These are phyloP conservation scores for Xylaria venustula DNA, from an alignment of 495 filamentous ascomycete species.

Conservation along the genomic window DNA sequence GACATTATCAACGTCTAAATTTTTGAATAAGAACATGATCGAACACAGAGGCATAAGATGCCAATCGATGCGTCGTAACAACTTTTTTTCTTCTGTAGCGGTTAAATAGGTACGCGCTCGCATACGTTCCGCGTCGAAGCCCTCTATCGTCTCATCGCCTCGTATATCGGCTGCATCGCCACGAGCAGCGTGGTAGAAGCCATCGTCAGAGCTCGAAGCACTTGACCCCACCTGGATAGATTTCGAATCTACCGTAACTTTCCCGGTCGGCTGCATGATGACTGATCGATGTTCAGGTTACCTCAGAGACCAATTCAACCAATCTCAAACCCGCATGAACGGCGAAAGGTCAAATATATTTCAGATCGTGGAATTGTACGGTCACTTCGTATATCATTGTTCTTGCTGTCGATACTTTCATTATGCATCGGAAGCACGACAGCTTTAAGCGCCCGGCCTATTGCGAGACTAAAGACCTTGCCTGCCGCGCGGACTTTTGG, in stretches of 20 bases:
- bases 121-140: conserved; percentile 44
- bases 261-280: conserved; percentile 22
- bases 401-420: conserved; percentile 16
- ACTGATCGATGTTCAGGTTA: neutral
- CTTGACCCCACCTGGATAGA: conserved; percentile 15
- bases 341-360: neutral
- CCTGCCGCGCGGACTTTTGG: neutral
- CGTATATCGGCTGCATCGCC: conserved; percentile 15
- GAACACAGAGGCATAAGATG: conserved; percentile 43
- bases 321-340: too few species aligned
- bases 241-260: conserved; percentile 21
- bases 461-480: neutral
- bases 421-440: conserved; percentile 24
- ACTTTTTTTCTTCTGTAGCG: conserved; percentile 40
- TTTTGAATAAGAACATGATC: conserved; percentile 47
- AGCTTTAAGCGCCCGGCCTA: conserved; percentile 7
- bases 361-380: neutral
- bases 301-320: neutral
- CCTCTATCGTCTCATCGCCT: conserved; percentile 28
- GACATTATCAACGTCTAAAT: conserved; percentile 42
- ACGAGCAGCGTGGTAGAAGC: conserved; percentile 17
- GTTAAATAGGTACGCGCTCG: conserved; percentile 37
- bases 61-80: conserved; percentile 47
- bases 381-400: too few species aligned
- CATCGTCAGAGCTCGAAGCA: conserved; percentile 25